Base-by-base conservation (phyloP, 257 asterid genomes). In the Linaria vulgaris region DNA sequence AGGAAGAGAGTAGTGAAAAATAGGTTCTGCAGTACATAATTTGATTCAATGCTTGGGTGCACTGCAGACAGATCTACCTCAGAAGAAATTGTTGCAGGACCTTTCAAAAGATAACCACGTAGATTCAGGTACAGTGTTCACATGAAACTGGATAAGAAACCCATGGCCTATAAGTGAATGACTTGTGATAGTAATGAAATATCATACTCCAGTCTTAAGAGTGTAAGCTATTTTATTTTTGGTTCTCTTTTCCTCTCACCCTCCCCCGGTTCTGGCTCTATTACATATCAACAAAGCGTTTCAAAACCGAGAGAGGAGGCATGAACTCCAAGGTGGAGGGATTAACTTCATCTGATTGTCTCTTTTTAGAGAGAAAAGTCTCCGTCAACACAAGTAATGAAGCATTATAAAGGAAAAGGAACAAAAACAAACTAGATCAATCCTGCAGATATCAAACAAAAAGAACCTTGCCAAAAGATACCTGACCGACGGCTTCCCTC, bases 401-500 rank as follows among this genome's bases (percentile, higher is more conserved):
- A 9, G 25, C 31, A 30, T 30, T 30, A 30, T 4, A 6, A 14
- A 34, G 15, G 9, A 37, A 50, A 23, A 51, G 39, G 3, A 20
- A 47, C 22, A 12, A 0, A 21, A 19, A 5, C 51, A n/a, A 27
- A 60, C 23, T 49, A 31, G 17, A 69, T 65, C 27, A 23, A 38
- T 22, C 46, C 20, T 11, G n/a, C 13, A 54, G 25, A 47, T 51
- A 51, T 64, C 50, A 24, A 57, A 65, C 34, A 27, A 34, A 34
- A 22, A 68, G 37, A 12, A 47, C 50, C 67, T 62, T 21, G 38
- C 37, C 48, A 39, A 50, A n/a, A 45, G 31, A 59, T 78, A 88
- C 96, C 96, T 94, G 99, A 68, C 99, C 99, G 61, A 78, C 66
- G 62, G 99, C 97, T 76, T 89, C 97, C 58, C 86, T 80, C 83